Evolutionary conservation across 2,329 filamentous ascomycete species (phyloP), one percentile per base, ranked within the genome.

Genomic region (Didymella pinodella): DNA sequence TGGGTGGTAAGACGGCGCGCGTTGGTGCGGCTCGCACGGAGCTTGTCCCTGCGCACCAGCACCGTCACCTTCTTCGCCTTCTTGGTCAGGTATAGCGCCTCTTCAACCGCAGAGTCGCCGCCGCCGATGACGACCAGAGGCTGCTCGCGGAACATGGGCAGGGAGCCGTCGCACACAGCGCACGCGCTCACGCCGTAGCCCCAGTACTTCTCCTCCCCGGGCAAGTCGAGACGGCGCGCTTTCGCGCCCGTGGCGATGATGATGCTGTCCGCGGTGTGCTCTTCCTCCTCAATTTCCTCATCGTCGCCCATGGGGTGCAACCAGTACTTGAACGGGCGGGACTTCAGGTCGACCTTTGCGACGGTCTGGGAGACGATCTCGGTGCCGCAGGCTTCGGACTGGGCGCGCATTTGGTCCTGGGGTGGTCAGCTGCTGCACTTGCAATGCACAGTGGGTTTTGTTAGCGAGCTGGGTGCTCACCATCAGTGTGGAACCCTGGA

Each of bases 101-200:
- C 95, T 81, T 99, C 96, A 28, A 96, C 95, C 18, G 95, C 95
- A 16, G 92, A 96, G 81, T 99, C 95, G 72, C 95, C 95, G 64
- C 95, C 96, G 64, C 95, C 95, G 65, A 99, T 97, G 48, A 99
- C 95, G 40, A 94, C 92, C 54, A 99, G 84, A 8, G 91, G 94
- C 85, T 97, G 96, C 80, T 97, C 92, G 70, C 94, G 87, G 88
- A 97, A 99, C 78, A 99, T 97, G 61, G 95, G 95, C 46, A 98
- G 90, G 48, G 93, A 95, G 65, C 95, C 95, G 75, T 99, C 95
- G 81, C 95, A 99, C 48, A 99, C 95, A 32, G 95, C 95, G 80
- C 95, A 99, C 48, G 95, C 95, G 51, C 90, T 95, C 75, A 99
- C 92, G 68, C 95, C 95, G 77, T 91, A 95, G 77, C 97, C 93